phyloP scores from a whole-genome alignment of 1,139 yeast genomes.

The Nakaseomyces kungkrabaensis region DNA sequence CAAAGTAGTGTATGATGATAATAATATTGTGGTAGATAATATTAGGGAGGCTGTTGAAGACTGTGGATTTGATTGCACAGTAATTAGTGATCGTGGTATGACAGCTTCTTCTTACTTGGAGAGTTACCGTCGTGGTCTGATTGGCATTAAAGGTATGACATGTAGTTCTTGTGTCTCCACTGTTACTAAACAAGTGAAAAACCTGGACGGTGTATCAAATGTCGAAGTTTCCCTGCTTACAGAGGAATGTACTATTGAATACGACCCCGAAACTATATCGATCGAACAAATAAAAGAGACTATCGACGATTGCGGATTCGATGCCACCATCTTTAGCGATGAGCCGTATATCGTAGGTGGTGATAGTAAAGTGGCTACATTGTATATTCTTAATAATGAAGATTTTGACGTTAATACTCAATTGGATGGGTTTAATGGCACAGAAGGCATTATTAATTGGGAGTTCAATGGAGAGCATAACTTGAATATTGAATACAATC shows the following conservation, averaged over 20 bases:
- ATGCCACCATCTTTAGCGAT: conserved; percentile 30
- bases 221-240: conserved; percentile 64
- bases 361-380: conserved; percentile 14
- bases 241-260: conserved; percentile 53
- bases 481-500: conserved; percentile 34
- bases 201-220: conserved; percentile 31
- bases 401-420: too few relatives aligned
- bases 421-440: neutral
- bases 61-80: conserved; percentile 58
- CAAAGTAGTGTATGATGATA: conserved; percentile 36
- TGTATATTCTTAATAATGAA: conserved; percentile 4
- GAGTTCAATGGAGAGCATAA: neutral
- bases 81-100: conserved; percentile 18
- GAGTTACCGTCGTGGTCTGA: neutral
- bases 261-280: conserved; percentile 26
- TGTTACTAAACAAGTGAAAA: conserved; percentile 44
- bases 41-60: conserved; percentile 51
- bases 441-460: neutral
- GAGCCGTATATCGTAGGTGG: conserved; percentile 7
- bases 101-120: neutral
- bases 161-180: conserved; percentile 75
- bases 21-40: conserved; percentile 27
- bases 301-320: conserved; percentile 74
- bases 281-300: conserved; percentile 31
- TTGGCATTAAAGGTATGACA: conserved; percentile 60